Conservation (phyloP, 345 rosid species). For the Moringa oleifera region DNA sequence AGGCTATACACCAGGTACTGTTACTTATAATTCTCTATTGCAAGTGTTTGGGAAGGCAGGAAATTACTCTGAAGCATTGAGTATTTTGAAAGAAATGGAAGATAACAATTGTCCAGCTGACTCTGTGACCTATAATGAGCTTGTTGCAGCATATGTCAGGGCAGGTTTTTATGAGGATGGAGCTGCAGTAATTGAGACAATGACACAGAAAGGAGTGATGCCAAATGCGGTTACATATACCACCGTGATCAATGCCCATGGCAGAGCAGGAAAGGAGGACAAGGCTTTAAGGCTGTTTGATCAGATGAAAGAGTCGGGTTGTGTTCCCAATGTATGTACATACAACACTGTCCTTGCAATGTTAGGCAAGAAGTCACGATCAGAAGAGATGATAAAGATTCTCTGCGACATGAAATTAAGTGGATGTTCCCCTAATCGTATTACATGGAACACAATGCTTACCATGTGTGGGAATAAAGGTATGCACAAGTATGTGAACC, state of each 20-base stretch:
- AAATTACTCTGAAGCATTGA: slow-evolving; percentile 57
- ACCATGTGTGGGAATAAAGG: slow-evolving; percentile 67
- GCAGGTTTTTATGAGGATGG: slow-evolving; percentile 81
- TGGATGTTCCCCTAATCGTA: slow-evolving; percentile 79
- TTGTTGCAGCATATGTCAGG: slow-evolving; percentile 76
- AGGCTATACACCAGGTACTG: slow-evolving; percentile 77
- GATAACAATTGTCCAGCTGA: slow-evolving; percentile 62
- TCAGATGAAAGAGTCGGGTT: slow-evolving; percentile 69
- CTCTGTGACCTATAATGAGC: slow-evolving; percentile 81
- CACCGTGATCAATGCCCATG: slow-evolving; percentile 77
- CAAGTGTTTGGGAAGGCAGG: slow-evolving; percentile 88
- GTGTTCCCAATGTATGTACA: slow-evolving; percentile 79
- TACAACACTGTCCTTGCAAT: slow-evolving; percentile 74
- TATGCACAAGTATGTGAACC: slow-evolving; percentile 60
- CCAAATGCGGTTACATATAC: slow-evolving; percentile 86
- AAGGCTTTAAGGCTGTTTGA: slow-evolving; percentile 60
- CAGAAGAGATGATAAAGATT: slow-evolving; percentile 67
- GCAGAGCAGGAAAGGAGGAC: slow-evolving; percentile 63
- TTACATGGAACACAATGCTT: slow-evolving; percentile 94
- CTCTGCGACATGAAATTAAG: slow-evolving; percentile 67
- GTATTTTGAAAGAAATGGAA: slow-evolving; percentile 83
- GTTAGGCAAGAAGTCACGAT: slow-evolving; percentile 68
- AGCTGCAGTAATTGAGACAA: slow-evolving; percentile 61
- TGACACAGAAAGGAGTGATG: slow-evolving; percentile 58
- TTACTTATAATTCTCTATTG: slow-evolving; percentile 68